Percentiles rank a stretch among this genome's conserved stretches.
phyloP scores from a whole-genome alignment of 495 filamentous ascomycete species.

The Penicillium macrosclerotiorum region DNA sequence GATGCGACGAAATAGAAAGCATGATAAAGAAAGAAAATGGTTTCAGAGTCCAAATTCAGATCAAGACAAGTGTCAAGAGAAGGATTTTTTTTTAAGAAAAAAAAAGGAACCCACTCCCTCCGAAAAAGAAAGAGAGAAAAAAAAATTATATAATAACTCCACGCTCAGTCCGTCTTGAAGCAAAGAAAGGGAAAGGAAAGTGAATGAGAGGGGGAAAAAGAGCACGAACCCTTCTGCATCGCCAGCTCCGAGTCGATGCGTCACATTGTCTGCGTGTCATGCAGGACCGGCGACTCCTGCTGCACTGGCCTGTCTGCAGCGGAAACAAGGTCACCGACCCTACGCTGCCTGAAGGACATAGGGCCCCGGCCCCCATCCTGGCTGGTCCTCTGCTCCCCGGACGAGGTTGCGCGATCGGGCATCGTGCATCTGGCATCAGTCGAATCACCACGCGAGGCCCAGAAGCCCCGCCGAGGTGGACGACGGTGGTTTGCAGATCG shows the following conservation, averaged over 20 bases:
- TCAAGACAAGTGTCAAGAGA: neutral
- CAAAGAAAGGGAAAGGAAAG: neutral
- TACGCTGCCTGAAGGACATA: neutral
- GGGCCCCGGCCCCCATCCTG: too few relatives aligned
- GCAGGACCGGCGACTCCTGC: conserved; percentile 9
- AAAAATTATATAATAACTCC: too few relatives aligned
- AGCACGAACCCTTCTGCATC: conserved; percentile 9
- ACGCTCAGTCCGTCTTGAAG: too few relatives aligned
- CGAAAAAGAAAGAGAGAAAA: too few relatives aligned
- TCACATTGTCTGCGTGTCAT: conserved; percentile 15
- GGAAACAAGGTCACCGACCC: neutral
- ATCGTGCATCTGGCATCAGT: conserved; percentile 9
- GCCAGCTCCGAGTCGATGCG: conserved; percentile 7
- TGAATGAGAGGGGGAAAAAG: neutral
- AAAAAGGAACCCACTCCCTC: neutral
- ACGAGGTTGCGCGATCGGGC: conserved; percentile 14
- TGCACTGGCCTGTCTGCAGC: neutral
- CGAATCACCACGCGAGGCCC: conserved; percentile 2
- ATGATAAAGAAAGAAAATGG: neutral
- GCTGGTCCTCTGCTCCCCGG: too few relatives aligned
- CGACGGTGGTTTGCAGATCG: conserved; percentile 13
- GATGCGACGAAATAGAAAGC: conserved; percentile 4
- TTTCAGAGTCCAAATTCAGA: neutral
- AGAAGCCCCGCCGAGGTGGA: neutral
- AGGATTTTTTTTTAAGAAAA: too few relatives aligned